These are phyloP conservation scores for Trypanosomatidae sp. DNA, from an alignment of 208 protist species.

Conservation along the genomic window DNA sequence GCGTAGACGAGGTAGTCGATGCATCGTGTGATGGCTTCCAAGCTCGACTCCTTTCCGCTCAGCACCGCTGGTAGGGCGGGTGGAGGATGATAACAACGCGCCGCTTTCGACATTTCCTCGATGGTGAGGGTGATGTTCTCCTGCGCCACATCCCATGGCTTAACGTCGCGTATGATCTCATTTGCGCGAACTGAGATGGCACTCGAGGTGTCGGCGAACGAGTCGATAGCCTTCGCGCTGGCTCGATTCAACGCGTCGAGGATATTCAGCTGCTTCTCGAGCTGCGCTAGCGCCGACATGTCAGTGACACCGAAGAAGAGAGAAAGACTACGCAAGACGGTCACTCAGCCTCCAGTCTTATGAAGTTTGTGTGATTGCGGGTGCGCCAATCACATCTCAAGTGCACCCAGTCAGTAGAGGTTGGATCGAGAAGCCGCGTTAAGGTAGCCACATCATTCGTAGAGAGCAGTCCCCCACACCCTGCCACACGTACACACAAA, in stretches of 20 bases:
- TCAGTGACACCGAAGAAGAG: background rate
- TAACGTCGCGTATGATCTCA: constrained; percentile 73
- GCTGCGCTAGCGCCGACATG: constrained; percentile 52
- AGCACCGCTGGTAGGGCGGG: constrained; percentile 65
- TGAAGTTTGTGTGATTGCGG: background rate
- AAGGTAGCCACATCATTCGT: no score
- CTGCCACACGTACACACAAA: no score
- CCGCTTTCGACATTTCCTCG: constrained; percentile 82
- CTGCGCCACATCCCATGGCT: constrained; percentile 84
- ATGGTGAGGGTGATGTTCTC: constrained; percentile 87
- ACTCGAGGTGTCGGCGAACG: constrained; percentile 80
- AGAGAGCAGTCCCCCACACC: no score
- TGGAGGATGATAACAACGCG: constrained; percentile 85
- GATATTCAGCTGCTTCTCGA: constrained; percentile 75
- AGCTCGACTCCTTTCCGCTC: constrained; percentile 49
- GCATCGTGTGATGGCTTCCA: constrained; percentile 60
- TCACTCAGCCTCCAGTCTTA: background rate
- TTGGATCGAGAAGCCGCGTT: no score
- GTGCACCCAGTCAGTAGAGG: no score
- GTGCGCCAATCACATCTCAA: background rate
- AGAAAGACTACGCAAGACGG: background rate
- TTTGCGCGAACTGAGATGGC: constrained; percentile 62
- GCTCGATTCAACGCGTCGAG: constrained; percentile 66
- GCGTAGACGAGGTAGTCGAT: constrained; percentile 91
- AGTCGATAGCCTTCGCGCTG: constrained; percentile 74